phyloP scores from a whole-genome alignment of 2,329 filamentous ascomycete genomes.

The Laburnicola sp. region DNA sequence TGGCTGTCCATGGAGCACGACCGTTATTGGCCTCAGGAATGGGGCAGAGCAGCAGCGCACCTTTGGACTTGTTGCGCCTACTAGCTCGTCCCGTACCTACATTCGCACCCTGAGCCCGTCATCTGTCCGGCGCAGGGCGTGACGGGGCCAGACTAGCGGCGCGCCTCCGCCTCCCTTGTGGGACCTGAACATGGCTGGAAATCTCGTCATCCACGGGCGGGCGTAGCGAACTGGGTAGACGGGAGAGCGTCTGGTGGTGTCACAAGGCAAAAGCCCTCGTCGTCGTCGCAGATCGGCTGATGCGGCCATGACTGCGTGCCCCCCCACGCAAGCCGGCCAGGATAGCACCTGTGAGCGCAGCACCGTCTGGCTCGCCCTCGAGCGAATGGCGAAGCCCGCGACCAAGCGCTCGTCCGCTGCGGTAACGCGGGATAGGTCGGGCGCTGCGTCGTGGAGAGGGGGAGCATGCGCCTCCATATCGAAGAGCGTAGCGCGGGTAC shows the following conservation, averaged over 20 bases:
- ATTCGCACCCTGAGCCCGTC: constrained; percentile 35
- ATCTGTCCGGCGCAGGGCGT: constrained; percentile 36
- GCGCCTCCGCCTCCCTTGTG: constrained; percentile 3
- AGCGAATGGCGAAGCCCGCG: too few species aligned
- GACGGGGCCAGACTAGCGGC: constrained; percentile 37
- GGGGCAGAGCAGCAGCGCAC: constrained; percentile 1
- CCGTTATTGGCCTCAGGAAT: constrained; percentile 14
- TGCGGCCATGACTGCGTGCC: background rate
- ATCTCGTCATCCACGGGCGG: constrained; percentile 26
- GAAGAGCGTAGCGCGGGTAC: constrained; percentile 12
- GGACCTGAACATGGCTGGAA: background rate
- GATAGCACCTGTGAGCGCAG: too few species aligned
- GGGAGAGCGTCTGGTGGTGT: constrained; percentile 20
- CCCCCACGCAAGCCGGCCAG: too few species aligned
- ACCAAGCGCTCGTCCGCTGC: too few species aligned
- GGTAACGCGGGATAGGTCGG: too few species aligned
- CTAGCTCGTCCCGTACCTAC: constrained; percentile 37
- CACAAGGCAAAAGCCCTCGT: constrained; percentile 14
- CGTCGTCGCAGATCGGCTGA: constrained; percentile 9
- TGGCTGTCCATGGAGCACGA: background rate
- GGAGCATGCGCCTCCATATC: too few species aligned
- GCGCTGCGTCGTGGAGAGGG: too few species aligned
- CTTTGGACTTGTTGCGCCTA: too few species aligned
- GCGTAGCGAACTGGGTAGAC: constrained; percentile 12
- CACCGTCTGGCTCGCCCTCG: too few species aligned